Base-by-base conservation (phyloP, 306 rosid species). In the Pyrus communis region DNA sequence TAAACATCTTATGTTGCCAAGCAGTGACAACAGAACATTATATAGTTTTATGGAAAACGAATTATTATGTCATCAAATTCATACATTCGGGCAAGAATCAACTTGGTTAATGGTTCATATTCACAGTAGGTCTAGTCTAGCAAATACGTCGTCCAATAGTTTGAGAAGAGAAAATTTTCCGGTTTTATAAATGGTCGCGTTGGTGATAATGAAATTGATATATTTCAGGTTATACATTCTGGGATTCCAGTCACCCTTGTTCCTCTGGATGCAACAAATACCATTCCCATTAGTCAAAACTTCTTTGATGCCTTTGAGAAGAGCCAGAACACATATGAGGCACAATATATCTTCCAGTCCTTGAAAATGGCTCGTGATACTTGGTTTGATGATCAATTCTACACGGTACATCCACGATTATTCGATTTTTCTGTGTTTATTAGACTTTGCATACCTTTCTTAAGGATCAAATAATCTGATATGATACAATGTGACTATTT, bases 251-350 rank as follows among this genome's bases (percentile, higher is more conserved):
- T 89, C 78, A 95, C 98, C 33, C 90, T 95, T 38, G 92, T 95
- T 80, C 98, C 98, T 33, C 75, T 95, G 78, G 98, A 95, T 83
- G 98, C 98, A 57, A 89, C 97, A 22, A 88, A 92, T 78, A 90
- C 98, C 59, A 92, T 95, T 46, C 98, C 97, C 3, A 83, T 92
- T 51, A 88, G 22, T 43, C 71, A 89, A 77, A 66, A 82, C 33
- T 95, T 95, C 89, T 92, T 85, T 71, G 73, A 88, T 21, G 82
- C 67, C 60, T 84, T 95, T 86, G 97, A 89, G 83, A 62, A 81
- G 85, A 86, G 70, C 60, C 97, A 84, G 58, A 69, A 70, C 43
- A 95, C 97, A 1, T 82, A 79, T 25, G 98, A 95, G 84, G 92
- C 98, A 43, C 92, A 89, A 60, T 95, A 92, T 84, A 51, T 71